These are phyloP conservation scores for Pseudocercospora musae DNA, from an alignment of 2,329 filamentous ascomycete genomes.

Conservation along the genomic window DNA sequence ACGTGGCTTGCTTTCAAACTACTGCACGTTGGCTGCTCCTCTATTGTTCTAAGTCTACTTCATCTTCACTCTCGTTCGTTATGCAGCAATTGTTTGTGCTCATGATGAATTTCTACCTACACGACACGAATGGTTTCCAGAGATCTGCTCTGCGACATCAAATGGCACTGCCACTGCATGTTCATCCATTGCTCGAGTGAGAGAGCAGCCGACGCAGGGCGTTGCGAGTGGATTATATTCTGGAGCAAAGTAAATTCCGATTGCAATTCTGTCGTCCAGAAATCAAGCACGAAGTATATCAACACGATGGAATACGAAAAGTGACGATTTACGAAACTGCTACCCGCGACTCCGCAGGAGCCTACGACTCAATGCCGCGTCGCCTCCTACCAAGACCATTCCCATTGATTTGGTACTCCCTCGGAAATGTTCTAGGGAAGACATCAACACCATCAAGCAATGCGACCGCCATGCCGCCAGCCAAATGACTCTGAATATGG, in stretches of 20 bases:
- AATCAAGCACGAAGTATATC: background rate
- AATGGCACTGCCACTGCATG: too few species aligned
- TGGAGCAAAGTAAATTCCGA: background rate
- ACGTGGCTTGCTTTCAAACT: background rate
- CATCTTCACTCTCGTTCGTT: background rate
- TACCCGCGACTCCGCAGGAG: background rate
- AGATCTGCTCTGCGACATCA: background rate
- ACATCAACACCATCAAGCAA: conserved; percentile 49
- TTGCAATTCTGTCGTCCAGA: background rate
- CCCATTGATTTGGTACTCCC: conserved; percentile 17
- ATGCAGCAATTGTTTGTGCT: too few species aligned
- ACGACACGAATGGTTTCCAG: background rate
- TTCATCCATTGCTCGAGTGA: too few species aligned
- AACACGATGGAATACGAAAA: background rate
- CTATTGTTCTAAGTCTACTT: background rate
- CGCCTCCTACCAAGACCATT: background rate
- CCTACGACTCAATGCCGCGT: background rate
- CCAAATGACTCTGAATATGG: conserved; percentile 49
- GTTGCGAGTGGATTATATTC: background rate
- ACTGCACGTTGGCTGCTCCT: background rate
- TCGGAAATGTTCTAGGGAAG: conserved; percentile 30
- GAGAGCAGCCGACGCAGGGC: background rate
- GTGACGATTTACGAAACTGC: background rate
- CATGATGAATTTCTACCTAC: background rate
- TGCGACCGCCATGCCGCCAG: conserved; percentile 48